A percentile compares a stretch with the other conserved stretches of the same genome.
These are phyloP conservation scores for Eucalyptus erythrocorys DNA, from an alignment of 345 rosid genomes.

Conservation along the genomic window DNA sequence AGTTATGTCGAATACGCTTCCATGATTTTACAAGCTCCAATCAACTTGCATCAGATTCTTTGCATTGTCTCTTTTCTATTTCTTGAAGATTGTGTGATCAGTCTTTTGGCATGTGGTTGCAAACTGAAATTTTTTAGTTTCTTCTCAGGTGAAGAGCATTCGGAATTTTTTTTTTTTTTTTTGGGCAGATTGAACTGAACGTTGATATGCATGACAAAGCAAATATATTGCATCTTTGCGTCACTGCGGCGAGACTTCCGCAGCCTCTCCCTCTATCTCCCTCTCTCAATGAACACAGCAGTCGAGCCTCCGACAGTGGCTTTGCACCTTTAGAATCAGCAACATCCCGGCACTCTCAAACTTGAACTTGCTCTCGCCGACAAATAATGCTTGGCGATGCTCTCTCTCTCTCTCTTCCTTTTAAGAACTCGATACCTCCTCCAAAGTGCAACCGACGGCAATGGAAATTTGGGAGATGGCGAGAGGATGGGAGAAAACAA, in stretches of 20 bases:
- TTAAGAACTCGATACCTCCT: too few species aligned
- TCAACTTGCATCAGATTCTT: not conserved
- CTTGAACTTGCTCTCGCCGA: too few species aligned
- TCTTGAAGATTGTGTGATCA: not conserved
- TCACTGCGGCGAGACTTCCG: not conserved
- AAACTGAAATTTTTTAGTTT: not conserved
- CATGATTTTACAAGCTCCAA: not conserved
- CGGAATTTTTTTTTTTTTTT: too few species aligned
- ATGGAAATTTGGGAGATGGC: too few species aligned
- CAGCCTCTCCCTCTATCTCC: not conserved
- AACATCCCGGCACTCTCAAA: fast-evolving
- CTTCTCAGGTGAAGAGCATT: not conserved
- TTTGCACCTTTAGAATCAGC: not conserved
- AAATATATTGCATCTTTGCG: too few species aligned
- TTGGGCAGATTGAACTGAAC: not conserved
- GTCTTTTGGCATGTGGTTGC: not conserved
- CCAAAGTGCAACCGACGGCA: too few species aligned
- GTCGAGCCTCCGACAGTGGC: not conserved
- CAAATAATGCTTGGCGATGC: too few species aligned
- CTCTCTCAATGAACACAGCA: too few species aligned
- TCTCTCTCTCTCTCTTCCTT: not conserved
- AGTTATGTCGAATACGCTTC: too few species aligned
- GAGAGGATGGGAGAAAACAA: too few species aligned
- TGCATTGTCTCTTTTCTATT: not conserved
- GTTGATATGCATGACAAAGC: too few species aligned